phyloP scores from a whole-genome alignment of 345 rosid species.

The Rhodamnia rubescens region DNA sequence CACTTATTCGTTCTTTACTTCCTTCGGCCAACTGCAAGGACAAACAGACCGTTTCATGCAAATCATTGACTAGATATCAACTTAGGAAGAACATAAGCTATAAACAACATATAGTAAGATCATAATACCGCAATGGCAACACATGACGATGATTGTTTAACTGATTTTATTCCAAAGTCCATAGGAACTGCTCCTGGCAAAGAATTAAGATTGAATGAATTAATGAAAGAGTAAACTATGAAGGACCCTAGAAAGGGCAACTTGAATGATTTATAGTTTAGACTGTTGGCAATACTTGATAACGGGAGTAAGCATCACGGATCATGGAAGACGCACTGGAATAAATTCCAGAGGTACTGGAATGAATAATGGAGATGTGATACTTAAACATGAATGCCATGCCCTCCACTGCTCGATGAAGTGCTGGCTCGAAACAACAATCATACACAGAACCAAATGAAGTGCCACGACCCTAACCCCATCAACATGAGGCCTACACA shows the following conservation, averaged over 20 bases:
- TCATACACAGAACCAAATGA: background rate
- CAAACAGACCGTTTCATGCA: background rate
- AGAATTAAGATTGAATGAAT: background rate
- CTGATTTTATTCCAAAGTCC: conserved; percentile 11
- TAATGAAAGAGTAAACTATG: background rate
- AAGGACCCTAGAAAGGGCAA: background rate
- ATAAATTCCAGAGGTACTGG: background rate
- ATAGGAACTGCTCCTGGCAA: conserved; percentile 19
- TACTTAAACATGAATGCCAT: background rate
- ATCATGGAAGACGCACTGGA: background rate
- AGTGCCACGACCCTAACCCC: background rate
- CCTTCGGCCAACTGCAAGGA: conserved; percentile 25
- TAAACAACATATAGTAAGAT: background rate
- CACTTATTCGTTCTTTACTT: conserved; percentile 41
- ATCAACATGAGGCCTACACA: background rate
- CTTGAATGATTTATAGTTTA: background rate
- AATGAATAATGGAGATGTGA: background rate
- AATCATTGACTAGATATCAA: background rate
- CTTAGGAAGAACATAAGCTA: background rate
- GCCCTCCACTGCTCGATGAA: background rate
- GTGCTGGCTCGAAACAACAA: background rate
- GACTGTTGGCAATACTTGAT: background rate
- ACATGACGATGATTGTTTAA: conserved; percentile 1
- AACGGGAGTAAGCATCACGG: background rate
- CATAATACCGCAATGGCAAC: conserved; percentile 24